A percentile compares a stretch with the other conserved stretches of the same genome.
Evolutionary conservation across 768 basidiomycete species (phyloP).

Genomic region (Lanmaoa pseudosensibilis): DNA sequence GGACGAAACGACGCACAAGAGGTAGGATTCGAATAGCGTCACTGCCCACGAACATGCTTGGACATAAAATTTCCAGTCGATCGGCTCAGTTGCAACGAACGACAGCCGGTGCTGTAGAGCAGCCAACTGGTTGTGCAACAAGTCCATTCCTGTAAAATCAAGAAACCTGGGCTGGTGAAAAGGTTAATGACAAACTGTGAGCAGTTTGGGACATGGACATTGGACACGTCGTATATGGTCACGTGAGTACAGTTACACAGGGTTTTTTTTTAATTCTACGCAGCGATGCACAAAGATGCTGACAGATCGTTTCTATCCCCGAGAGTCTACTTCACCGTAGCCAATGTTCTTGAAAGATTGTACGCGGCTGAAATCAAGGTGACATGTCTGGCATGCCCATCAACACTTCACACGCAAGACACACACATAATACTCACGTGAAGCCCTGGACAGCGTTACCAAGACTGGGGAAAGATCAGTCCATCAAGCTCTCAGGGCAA

Average conservation of each 20-base stretch:
- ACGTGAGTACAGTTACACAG: slow-evolving; percentile 6
- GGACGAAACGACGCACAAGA: slow-evolving; percentile 58
- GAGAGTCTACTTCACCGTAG: slow-evolving; percentile 6
- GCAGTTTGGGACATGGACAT: background rate
- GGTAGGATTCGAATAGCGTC: slow-evolving; percentile 83
- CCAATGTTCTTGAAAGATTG: slow-evolving; percentile 69
- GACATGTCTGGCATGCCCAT: slow-evolving; percentile 55
- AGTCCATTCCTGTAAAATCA: slow-evolving; percentile 45
- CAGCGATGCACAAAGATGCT: background rate
- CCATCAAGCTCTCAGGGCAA: background rate
- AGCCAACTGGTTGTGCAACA: slow-evolving; percentile 57
- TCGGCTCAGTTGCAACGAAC: slow-evolving; percentile 69
- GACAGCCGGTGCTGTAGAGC: slow-evolving; percentile 61
- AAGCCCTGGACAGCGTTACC: slow-evolving; percentile 91
- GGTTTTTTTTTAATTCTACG: too few relatives aligned
- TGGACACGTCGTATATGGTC: slow-evolving; percentile 14
- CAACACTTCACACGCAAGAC: background rate
- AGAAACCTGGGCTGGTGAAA: background rate
- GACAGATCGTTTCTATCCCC: background rate
- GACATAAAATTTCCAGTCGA: slow-evolving; percentile 84
- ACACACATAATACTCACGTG: slow-evolving; percentile 53
- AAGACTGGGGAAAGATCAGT: slow-evolving; percentile 44
- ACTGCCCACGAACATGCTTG: slow-evolving; percentile 75
- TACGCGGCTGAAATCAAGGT: slow-evolving; percentile 84
- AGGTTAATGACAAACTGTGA: background rate